Percentiles rank a stretch among this genome's conserved stretches.
Evolutionary conservation across 306 rosid genomes (phyloP).

Genomic region (Datisca glomerata): DNA sequence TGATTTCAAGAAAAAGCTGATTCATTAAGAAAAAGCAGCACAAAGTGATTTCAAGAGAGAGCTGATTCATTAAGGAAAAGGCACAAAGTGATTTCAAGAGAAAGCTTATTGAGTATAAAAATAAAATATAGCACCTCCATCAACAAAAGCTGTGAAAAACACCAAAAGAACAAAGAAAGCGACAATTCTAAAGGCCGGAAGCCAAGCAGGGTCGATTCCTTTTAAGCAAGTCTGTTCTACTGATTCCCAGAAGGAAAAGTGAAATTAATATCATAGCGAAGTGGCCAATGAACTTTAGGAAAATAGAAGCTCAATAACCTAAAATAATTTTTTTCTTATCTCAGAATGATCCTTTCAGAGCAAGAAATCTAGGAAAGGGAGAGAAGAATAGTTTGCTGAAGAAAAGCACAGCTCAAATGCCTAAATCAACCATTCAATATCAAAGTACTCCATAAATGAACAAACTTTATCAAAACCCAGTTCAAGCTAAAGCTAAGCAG

Average conservation of each 20-base stretch:
- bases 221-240: slow-evolving; percentile 46
- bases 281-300: slow-evolving; percentile 1
- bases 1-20: background rate
- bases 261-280: background rate
- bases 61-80: background rate
- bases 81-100: background rate
- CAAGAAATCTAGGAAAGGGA: slow-evolving; percentile 5
- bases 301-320: slow-evolving; percentile 6
- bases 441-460: slow-evolving; percentile 6
- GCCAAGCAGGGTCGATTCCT: slow-evolving; percentile 87
- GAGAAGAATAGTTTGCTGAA: slow-evolving; percentile 8
- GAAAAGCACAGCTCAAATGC: slow-evolving; percentile 10
- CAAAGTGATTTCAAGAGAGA: background rate
- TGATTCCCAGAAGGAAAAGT: background rate
- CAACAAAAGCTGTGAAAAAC: slow-evolving; percentile 50
- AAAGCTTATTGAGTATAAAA: slow-evolving; percentile 54
- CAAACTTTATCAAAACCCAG: slow-evolving; percentile 17
- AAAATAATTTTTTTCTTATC: too few relatives aligned
- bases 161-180: slow-evolving; percentile 71
- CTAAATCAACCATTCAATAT: slow-evolving; percentile 12
- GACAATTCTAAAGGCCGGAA: slow-evolving; percentile 59
- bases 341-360: background rate
- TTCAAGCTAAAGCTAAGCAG: slow-evolving; percentile 11
- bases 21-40: slow-evolving; percentile 67
- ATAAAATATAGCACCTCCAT: slow-evolving; percentile 70